Evolutionary conservation across 345 rosid species (phyloP).

Genomic region (Geranium brycei): DNA sequence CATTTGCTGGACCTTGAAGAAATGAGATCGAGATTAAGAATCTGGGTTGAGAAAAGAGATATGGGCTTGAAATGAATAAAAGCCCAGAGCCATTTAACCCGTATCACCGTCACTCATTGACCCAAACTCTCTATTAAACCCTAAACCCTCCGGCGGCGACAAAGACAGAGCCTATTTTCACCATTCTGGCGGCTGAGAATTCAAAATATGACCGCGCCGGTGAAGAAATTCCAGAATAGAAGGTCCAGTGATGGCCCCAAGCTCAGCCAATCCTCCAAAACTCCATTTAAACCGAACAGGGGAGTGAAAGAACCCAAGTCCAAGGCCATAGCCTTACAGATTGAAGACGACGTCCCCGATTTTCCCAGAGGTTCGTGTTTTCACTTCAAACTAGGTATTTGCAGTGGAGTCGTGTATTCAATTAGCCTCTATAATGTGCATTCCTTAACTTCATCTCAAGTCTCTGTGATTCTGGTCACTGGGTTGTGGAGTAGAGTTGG

Average conservation of each 20-base stretch:
- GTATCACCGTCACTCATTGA: no score
- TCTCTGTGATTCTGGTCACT: background rate
- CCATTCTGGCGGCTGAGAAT: background rate
- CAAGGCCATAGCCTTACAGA: constrained; percentile 45
- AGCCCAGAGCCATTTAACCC: no score
- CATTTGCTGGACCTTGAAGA: constrained; percentile 5
- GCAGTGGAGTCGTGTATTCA: no score
- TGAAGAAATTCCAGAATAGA: constrained; percentile 16
- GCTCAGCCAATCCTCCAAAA: constrained; percentile 41
- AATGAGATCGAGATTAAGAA: no score
- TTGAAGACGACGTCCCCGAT: constrained; percentile 77
- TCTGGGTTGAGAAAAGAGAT: no score
- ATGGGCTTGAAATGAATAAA: no score
- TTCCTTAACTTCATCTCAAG: background rate
- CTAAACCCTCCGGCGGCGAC: no score
- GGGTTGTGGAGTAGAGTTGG: no score
- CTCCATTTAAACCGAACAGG: constrained; percentile 47
- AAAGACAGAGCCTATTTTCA: no score
- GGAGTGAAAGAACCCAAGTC: constrained; percentile 26
- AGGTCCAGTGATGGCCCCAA: constrained; percentile 25
- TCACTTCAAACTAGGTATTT: no score
- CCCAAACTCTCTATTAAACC: no score
- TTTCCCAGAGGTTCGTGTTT: constrained; percentile 77
- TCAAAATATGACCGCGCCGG: background rate
- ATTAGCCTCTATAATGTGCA: no score